These are phyloP conservation scores for Arxiozyma bovina DNA, from an alignment of 1,139 yeast species.

Conservation along the genomic window DNA sequence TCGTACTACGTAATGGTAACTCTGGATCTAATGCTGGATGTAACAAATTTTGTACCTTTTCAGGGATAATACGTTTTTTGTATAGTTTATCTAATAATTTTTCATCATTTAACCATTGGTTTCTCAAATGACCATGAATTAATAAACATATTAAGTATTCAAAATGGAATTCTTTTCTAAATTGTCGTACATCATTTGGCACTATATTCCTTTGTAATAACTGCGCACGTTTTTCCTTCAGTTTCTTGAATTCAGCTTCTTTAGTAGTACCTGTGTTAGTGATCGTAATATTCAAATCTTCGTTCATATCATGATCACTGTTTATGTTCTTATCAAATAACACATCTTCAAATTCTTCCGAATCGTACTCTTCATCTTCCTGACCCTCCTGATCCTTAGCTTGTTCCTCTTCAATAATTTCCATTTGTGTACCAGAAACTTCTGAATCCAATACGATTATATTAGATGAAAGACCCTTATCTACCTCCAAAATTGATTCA, in stretches of 20 bases:
- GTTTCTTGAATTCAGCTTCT: constrained; percentile 4
- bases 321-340: constrained; percentile 18
- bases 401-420: constrained; percentile 20
- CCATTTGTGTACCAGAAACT: background rate
- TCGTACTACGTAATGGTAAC: constrained; percentile 42
- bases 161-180: constrained; percentile 51
- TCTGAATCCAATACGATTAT: background rate
- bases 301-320: constrained; percentile 9
- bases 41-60: constrained; percentile 38
- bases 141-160: constrained; percentile 49
- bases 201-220: constrained; percentile 30
- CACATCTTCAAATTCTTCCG: constrained; percentile 38
- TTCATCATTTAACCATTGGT: constrained; percentile 62
- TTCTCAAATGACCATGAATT: constrained; percentile 57
- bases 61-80: constrained; percentile 37
- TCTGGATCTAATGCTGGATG: constrained; percentile 37
- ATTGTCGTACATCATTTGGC: constrained; percentile 45
- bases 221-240: background rate
- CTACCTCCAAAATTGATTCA: background rate
- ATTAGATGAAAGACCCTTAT: background rate
- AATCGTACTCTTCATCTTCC: constrained; percentile 29
- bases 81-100: constrained; percentile 36
- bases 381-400: constrained; percentile 27
- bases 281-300: constrained; percentile 23
- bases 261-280: constrained; percentile 5